Evolutionary conservation across 495 filamentous ascomycete genomes (phyloP), one percentile per base, ranked within the genome.

Genomic region (Clohesyomyces aquaticus): DNA sequence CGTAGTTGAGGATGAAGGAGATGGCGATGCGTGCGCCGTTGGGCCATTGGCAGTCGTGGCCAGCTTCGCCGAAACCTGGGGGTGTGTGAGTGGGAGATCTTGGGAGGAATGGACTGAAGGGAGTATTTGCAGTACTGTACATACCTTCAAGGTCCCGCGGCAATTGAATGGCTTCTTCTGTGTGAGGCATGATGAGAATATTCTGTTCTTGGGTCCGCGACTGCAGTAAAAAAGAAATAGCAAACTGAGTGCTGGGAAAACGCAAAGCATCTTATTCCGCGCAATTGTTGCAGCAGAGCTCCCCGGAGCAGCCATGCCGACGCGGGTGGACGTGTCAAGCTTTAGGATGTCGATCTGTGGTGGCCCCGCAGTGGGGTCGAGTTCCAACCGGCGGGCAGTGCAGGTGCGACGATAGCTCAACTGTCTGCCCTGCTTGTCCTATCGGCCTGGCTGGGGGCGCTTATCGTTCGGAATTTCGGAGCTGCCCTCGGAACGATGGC

Each of bases 1-100:
- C 71, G 63, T 74, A 74, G 57, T 74, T 74, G 23, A 74, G 68
- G 51, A 74, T 69, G 72, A 74, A 74, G 12, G 70, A 72, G 19
- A 74, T 59, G 10, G 72, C 70, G 28, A 74, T 74, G 16, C 72
- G 65, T 23, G 72, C 72, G 18, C 55, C 52, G 43, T 74, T 74
- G 26, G 72, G 72, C 70, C 72, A 74, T 65, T 70, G 42, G 61
- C 61, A 67, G 42, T 68, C 64, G 42, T 59, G 56, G 16, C 55
- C 26, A 14, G 48, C 72, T 46, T 63, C 53, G 18, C 70, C 67
- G 56, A 74, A 74, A 11, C 66, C 66, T 69, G 49, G 4, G 32
- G 14, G 29, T 28, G 32, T 14, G 32, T 14, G 32, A 38, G 6
- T 38, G 32, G 14, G 32, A 38, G 32, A 6, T 38, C 32, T 38